Evolutionary conservation across 441 rosid species (phyloP).

Genomic region (Brassica balearica): DNA sequence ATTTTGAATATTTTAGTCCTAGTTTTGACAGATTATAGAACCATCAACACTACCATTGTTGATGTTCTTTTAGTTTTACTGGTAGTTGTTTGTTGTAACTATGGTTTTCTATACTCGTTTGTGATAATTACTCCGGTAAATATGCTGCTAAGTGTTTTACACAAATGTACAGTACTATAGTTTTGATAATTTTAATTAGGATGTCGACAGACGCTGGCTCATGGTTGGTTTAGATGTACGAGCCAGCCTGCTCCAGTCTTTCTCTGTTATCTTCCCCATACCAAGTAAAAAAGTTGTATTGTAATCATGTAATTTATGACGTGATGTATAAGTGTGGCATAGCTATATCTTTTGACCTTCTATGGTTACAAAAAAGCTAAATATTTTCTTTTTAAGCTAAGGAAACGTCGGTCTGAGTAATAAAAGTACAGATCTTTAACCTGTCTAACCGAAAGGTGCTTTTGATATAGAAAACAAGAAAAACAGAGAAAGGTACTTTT

Average conservation of each 20-base stretch:
- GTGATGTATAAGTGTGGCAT: conserved; percentile 42
- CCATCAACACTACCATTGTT: neutral
- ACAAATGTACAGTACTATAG: neutral
- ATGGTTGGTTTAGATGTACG: conserved; percentile 41
- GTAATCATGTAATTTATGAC: conserved; percentile 33
- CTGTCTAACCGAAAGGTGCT: neutral
- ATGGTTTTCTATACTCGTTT: neutral
- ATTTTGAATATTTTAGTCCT: neutral
- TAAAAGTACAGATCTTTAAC: neutral
- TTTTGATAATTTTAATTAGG: neutral
- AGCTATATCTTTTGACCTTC: conserved; percentile 15
- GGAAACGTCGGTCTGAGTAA: neutral
- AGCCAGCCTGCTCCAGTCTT: conserved; percentile 28
- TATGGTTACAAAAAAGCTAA: neutral
- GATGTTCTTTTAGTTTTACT: neutral
- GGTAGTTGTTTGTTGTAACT: neutral
- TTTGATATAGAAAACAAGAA: neutral
- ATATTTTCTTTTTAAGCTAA: neutral
- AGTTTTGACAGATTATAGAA: neutral
- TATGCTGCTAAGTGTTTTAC: neutral
- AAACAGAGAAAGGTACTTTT: neutral
- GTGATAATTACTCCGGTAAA: neutral
- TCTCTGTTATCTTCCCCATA: conserved; percentile 34
- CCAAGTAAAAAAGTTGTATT: conserved; percentile 24
- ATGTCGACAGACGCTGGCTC: neutral